Percentiles rank a stretch among this genome's conserved stretches.
phyloP scores from a whole-genome alignment of 2,329 filamentous ascomycete species.

The Fusarium chlamydosporum region DNA sequence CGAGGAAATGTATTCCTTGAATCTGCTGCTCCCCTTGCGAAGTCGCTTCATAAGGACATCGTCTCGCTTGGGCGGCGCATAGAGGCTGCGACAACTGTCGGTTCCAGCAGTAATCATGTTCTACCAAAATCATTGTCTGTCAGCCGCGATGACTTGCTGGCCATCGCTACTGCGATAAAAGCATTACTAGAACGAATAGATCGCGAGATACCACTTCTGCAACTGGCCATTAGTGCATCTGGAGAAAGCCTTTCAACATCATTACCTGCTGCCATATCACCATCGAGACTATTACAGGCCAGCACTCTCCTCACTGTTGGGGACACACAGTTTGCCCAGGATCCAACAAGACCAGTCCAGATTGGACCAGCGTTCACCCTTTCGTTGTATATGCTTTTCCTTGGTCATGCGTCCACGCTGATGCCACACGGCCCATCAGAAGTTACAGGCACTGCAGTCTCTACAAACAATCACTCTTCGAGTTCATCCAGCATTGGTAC shows the following conservation, averaged over 20 bases:
- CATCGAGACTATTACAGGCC: slow-evolving; percentile 90
- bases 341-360: slow-evolving; percentile 76
- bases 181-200: slow-evolving; percentile 83
- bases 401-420: slow-evolving; percentile 74
- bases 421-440: slow-evolving; percentile 22
- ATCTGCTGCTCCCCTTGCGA: slow-evolving; percentile 86
- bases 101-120: slow-evolving; percentile 58
- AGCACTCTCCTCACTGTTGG: slow-evolving; percentile 91
- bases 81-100: slow-evolving; percentile 75
- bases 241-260: slow-evolving; percentile 87
- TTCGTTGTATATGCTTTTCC: slow-evolving; percentile 95
- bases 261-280: slow-evolving; percentile 86
- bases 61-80: slow-evolving; percentile 82
- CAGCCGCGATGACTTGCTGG: slow-evolving; percentile 73
- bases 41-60: slow-evolving; percentile 86
- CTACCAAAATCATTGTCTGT: slow-evolving; percentile 57
- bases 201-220: slow-evolving; percentile 90
- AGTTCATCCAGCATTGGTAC: neutral
- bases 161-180: slow-evolving; percentile 82
- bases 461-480: slow-evolving; percentile 1
- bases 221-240: slow-evolving; percentile 93
- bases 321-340: slow-evolving; percentile 83
- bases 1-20: slow-evolving; percentile 76
- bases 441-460: slow-evolving; percentile 2
- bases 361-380: slow-evolving; percentile 89